Evolutionary conservation across 2,329 filamentous ascomycete species (phyloP).

Genomic region (Aciculosporium take): DNA sequence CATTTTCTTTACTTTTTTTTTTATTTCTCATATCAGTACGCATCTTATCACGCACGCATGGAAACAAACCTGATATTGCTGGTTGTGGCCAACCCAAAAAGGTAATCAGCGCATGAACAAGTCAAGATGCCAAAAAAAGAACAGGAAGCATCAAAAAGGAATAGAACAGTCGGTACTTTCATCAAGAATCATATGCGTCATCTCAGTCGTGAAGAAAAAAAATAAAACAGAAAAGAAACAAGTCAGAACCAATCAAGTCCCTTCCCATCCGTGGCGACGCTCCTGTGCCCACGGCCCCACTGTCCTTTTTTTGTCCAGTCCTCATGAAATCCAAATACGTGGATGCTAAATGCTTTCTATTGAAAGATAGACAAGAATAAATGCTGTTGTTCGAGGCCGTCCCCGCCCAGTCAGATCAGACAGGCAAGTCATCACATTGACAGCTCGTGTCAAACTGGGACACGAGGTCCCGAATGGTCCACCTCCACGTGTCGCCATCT

Average conservation of each 20-base stretch:
- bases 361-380: background rate
- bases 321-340: background rate
- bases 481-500: conserved; percentile 55
- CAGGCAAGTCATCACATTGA: background rate
- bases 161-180: background rate
- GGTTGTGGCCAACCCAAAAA: too few species aligned
- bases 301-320: conserved; percentile 1
- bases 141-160: background rate
- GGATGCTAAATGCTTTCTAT: background rate
- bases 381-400: too few species aligned
- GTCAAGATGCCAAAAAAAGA: background rate
- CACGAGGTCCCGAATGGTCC: conserved; percentile 54
- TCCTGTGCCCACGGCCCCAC: background rate
- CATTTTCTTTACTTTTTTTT: background rate
- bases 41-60: too few species aligned
- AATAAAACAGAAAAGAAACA: background rate
- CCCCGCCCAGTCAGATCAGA: too few species aligned
- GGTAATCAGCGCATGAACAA: too few species aligned
- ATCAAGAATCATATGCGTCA: conserved; percentile 7
- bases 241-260: background rate
- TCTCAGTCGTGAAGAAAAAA: conserved; percentile 5
- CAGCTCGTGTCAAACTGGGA: conserved; percentile 28
- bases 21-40: background rate
- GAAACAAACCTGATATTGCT: too few species aligned
- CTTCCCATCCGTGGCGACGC: background rate